These are phyloP conservation scores for Anisodus acutangulus DNA, from an alignment of 257 asterid genomes.

Conservation along the genomic window DNA sequence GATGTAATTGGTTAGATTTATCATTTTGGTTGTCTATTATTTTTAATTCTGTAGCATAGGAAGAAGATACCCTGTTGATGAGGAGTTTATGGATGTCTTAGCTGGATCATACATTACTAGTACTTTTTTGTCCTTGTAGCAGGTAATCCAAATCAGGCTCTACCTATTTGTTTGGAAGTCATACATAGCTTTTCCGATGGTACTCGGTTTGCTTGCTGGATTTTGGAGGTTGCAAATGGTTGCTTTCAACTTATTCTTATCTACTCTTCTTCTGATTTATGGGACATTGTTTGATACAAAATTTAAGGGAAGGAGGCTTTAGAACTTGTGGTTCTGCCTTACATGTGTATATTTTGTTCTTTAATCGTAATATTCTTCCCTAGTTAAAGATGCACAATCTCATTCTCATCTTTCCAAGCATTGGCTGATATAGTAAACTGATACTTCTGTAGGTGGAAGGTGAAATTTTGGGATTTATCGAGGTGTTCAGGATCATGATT, in stretches of 20 bases:
- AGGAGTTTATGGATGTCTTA: neutral
- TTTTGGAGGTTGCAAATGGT: neutral
- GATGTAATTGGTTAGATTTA: conserved; percentile 26
- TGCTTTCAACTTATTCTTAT: neutral
- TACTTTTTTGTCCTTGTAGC: neutral
- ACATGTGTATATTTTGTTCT: too few species aligned
- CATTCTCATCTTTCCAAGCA: too few species aligned
- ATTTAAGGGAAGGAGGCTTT: neutral
- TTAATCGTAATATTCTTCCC: too few species aligned
- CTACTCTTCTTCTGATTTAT: neutral
- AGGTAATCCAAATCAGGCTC: neutral
- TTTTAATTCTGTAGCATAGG: conserved; percentile 10
- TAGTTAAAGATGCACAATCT: too few species aligned
- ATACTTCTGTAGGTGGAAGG: too few species aligned
- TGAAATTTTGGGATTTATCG: too few species aligned
- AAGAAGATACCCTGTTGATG: conserved; percentile 1
- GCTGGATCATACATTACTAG: neutral
- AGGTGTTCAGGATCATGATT: too few species aligned
- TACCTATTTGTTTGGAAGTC: neutral
- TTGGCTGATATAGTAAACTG: too few species aligned
- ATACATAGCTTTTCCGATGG: neutral
- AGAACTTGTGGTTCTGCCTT: neutral
- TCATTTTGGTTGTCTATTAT: conserved; percentile 7
- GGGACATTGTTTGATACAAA: too few species aligned
- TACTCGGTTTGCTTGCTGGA: neutral